A percentile compares a stretch with the other conserved stretches of the same genome.
These are phyloP conservation scores for Metschnikowia cubensis DNA, from an alignment of 805 yeast species.

Conservation along the genomic window DNA sequence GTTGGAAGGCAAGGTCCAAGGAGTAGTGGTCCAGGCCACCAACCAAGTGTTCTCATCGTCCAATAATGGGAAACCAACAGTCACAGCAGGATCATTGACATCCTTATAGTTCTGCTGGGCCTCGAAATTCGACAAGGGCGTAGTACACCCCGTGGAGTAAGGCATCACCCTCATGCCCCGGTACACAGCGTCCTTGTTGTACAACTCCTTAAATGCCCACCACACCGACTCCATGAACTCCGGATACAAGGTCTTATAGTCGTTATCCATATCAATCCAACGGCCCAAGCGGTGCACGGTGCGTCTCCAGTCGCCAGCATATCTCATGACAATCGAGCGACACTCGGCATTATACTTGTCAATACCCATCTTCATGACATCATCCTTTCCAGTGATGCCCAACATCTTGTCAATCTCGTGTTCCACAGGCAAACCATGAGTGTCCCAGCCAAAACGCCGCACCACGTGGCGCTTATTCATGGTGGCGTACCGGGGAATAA, in stretches of 20 bases:
- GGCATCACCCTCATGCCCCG: constrained; percentile 98
- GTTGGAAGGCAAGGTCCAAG: constrained; percentile 98
- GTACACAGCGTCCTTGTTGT: constrained; percentile 82
- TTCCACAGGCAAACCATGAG: constrained; percentile 98
- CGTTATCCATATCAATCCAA: constrained; percentile 99
- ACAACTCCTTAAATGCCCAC: constrained; percentile 96
- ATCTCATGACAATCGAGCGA: constrained; percentile 95
- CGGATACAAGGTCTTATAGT: constrained; percentile 94
- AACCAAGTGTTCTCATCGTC: constrained; percentile 79
- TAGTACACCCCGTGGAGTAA: constrained; percentile 94
- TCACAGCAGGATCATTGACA: constrained; percentile 94
- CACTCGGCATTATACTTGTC: constrained; percentile 93
- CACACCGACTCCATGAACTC: constrained; percentile 96
- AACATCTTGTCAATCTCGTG: constrained; percentile 98
- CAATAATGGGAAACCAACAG: constrained; percentile 78
- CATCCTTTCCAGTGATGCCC: constrained; percentile 89
- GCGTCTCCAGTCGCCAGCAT: constrained; percentile 90
- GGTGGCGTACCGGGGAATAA: constrained; percentile 95
- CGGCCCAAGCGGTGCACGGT: constrained; percentile 95
- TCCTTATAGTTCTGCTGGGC: constrained; percentile 98
- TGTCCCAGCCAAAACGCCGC: constrained; percentile 99
- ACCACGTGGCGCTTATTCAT: constrained; percentile 97
- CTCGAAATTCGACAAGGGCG: constrained; percentile 95
- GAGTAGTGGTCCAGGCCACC: constrained; percentile 99
- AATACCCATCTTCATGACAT: constrained; percentile 90